phyloP scores from a whole-genome alignment of 2,329 filamentous ascomycete species.

The Sarocladiaceae sp. region DNA sequence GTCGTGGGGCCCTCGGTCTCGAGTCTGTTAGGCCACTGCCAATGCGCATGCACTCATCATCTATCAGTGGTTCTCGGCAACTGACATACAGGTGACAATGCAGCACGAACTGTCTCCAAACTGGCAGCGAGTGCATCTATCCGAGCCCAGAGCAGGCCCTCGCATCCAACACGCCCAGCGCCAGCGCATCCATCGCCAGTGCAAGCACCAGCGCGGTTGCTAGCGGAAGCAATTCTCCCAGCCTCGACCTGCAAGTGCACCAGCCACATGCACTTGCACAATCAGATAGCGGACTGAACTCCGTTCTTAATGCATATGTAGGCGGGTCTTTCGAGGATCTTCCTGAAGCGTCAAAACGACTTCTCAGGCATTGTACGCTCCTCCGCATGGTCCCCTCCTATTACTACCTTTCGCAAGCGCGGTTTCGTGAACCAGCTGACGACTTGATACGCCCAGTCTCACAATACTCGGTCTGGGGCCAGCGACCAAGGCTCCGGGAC shows the following conservation, averaged over 20 bases:
- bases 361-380: conserved; percentile 23
- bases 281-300: conserved; percentile 8
- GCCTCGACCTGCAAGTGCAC: conserved; percentile 14
- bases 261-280: conserved; percentile 4
- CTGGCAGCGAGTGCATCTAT: conserved; percentile 36
- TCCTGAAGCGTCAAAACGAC: conserved; percentile 23
- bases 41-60: not conserved
- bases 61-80: not conserved
- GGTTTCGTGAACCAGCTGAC: conserved; percentile 13
- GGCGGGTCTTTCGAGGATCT: conserved; percentile 25
- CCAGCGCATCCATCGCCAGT: not conserved
- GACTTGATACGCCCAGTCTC: conserved; percentile 24
- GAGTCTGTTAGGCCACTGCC: not conserved
- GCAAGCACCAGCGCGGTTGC: not conserved
- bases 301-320: conserved; percentile 21
- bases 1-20: not conserved
- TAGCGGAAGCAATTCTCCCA: conserved; percentile 16
- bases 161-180: not conserved
- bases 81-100: not conserved
- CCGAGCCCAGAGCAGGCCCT: conserved; percentile 12
- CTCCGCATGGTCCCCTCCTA: not conserved
- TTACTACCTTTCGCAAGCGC: not conserved
- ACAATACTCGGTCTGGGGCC: conserved; percentile 34
- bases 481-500: conserved; percentile 31
- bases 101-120: conserved; percentile 39